Evolutionary conservation across 1,139 yeast genomes (phyloP), one percentile per base, ranked within the genome.

Genomic region (Scheffersomyces cryptocercus): DNA sequence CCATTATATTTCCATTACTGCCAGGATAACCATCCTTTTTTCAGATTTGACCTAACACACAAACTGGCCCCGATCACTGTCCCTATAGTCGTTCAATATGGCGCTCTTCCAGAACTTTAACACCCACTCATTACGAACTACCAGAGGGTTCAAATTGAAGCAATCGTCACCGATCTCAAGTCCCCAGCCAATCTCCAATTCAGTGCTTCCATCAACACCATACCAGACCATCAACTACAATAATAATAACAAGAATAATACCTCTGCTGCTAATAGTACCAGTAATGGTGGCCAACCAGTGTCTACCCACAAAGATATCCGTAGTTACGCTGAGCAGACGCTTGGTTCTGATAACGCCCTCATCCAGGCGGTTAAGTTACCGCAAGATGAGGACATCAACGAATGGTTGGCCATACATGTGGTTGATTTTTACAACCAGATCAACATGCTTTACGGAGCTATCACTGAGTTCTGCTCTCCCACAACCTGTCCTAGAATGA

Each of bases 321-420:
- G 96, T 46, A 84, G 77, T 59, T 89, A 88, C 56, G 98, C 97
- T 0, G 97, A 91, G 61, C 93, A 95, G 42, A 93, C 99, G 0
- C 72, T 95, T 41, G 99, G 99, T 0, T 86, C 97, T 0, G 96
- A 93, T 38, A 85, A 93, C 35, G 90, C 90, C 1, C 73, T 93
- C 52, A 85, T 88, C 32, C 96, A 90, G 64, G 99, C 98, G 0
- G 98, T 93, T 15, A 85, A 86, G 58, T 73, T 95, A 33, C 99
- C 99, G 13, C 87, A 82, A 53, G 99, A 95, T 50, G 99, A 93
- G 63, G 96, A 89, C 58, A 61, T 83, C 41, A 85, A 87, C 56
- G 99, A 93, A 65, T 93, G 99, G 99, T 70, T 93, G 42, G 99
- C 99, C 0, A 95, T 91, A 13, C 97, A 93, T 61, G 86, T 85